phyloP scores from a whole-genome alignment of 345 rosid species.

The Limnanthes douglasii region DNA sequence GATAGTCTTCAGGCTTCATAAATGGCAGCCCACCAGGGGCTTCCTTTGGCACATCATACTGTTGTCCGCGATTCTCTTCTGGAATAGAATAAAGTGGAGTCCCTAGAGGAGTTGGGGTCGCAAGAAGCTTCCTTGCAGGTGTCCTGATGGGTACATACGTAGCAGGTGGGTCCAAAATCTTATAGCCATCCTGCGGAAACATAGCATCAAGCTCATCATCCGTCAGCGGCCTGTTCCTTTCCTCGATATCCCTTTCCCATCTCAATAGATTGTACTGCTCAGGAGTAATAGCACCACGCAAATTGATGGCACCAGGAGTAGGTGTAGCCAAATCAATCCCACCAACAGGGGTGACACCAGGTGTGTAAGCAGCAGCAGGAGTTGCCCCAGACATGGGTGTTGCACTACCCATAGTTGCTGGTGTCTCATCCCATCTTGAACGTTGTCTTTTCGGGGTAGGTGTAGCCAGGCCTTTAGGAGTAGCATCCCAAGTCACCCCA shows the following conservation, averaged over 20 bases:
- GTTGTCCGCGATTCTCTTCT: slow-evolving; percentile 92
- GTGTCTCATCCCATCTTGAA: slow-evolving; percentile 98
- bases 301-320: slow-evolving; percentile 51
- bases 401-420: slow-evolving; percentile 95
- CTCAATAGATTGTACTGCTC: slow-evolving; percentile 82
- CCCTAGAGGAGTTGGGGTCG: slow-evolving; percentile 88
- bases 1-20: slow-evolving; percentile 99
- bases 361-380: slow-evolving; percentile 69
- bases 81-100: slow-evolving; percentile 82
- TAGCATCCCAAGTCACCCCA: slow-evolving; percentile 93
- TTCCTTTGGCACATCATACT: slow-evolving; percentile 89
- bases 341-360: slow-evolving; percentile 89
- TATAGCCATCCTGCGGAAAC: slow-evolving; percentile 90
- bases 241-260: slow-evolving; percentile 99
- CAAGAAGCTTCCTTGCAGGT: slow-evolving; percentile 75
- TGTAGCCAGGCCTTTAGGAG: slow-evolving; percentile 73
- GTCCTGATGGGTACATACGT: slow-evolving; percentile 92
- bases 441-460: slow-evolving; percentile 91
- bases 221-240: slow-evolving; percentile 86
- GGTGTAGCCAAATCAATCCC: slow-evolving; percentile 82
- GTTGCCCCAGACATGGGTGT: slow-evolving; percentile 89
- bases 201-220: slow-evolving; percentile 97
- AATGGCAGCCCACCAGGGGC: slow-evolving; percentile 80
- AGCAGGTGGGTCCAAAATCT: slow-evolving; percentile 87
- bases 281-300: slow-evolving; percentile 71